These are phyloP conservation scores for Trichoderma sp. DNA, from an alignment of 2,329 filamentous ascomycete genomes.

Conservation along the genomic window DNA sequence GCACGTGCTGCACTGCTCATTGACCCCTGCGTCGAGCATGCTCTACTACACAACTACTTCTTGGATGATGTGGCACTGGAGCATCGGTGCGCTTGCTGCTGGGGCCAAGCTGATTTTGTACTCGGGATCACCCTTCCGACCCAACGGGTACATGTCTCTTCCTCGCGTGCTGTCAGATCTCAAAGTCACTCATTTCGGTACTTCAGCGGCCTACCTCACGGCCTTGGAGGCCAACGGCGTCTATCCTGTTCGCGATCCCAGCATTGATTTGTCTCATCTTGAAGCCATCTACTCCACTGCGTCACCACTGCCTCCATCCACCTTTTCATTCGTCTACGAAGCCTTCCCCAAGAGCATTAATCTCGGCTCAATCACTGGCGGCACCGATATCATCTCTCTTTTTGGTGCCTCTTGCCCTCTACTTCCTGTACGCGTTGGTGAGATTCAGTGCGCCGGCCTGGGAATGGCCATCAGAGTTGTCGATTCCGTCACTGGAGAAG, in stretches of 20 bases:
- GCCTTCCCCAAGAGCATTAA: conserved; percentile 82
- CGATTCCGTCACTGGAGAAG: conserved; percentile 60
- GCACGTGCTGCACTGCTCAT: conserved; percentile 82
- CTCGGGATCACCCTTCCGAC: conserved; percentile 87
- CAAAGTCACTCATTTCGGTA: conserved; percentile 89
- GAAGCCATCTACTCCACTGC: conserved; percentile 93
- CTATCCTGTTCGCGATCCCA: conserved; percentile 56
- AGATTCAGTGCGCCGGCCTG: conserved; percentile 77
- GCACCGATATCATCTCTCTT: conserved; percentile 94
- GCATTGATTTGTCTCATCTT: conserved; percentile 65
- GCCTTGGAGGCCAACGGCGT: conserved; percentile 80
- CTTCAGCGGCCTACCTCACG: conserved; percentile 90
- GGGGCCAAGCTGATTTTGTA: conserved; percentile 87
- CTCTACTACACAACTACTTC: conserved; percentile 95
- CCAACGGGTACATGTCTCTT: conserved; percentile 78
- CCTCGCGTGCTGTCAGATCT: conserved; percentile 80
- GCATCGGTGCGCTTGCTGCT: conserved; percentile 80
- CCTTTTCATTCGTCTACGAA: conserved; percentile 85
- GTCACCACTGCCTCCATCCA: conserved; percentile 88
- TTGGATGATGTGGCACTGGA: conserved; percentile 99
- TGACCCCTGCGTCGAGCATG: conserved; percentile 71
- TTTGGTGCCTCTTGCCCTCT: conserved; percentile 85
- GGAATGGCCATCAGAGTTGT: conserved; percentile 75
- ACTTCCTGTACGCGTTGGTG: conserved; percentile 70
- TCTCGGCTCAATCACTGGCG: conserved; percentile 90